Percentiles rank a stretch among this genome's conserved stretches.
Evolutionary conservation across 192 early-diverging fungal genomes (phyloP).

Genomic region (Phycomyces blakesleeanus): DNA sequence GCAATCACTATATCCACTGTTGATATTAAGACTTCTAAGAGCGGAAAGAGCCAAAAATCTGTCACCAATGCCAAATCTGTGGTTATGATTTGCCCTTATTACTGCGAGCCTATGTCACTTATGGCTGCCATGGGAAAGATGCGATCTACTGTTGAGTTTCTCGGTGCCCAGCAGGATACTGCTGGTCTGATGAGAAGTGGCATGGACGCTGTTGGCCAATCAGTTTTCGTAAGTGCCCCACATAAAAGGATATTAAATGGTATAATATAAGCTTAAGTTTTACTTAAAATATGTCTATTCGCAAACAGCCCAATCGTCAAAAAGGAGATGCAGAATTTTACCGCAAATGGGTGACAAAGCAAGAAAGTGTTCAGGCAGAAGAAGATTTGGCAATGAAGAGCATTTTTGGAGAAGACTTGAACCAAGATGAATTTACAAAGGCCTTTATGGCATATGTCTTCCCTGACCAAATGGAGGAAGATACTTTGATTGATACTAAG

Average conservation of each 20-base stretch:
- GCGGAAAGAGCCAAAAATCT: slow-evolving; percentile 1
- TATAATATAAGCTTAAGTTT: too few species aligned
- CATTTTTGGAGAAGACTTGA: slow-evolving; percentile 21
- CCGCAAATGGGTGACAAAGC: slow-evolving; percentile 20
- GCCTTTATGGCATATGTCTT: slow-evolving; percentile 35
- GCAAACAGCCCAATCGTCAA: not conserved
- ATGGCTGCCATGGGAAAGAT: slow-evolving; percentile 50
- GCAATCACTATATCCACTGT: slow-evolving; percentile 35
- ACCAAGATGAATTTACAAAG: slow-evolving; percentile 25
- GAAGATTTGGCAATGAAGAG: slow-evolving; percentile 23
- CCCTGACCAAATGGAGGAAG: slow-evolving; percentile 10
- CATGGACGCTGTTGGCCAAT: slow-evolving; percentile 8
- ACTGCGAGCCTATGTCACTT: slow-evolving; percentile 47
- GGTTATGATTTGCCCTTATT: slow-evolving; percentile 42
- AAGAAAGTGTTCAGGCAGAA: slow-evolving; percentile 22
- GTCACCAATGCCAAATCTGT: slow-evolving; percentile 27
- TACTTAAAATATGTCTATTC: too few species aligned
- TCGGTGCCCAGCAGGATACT: slow-evolving; percentile 16
- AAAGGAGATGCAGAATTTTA: slow-evolving; percentile 5
- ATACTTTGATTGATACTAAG: not conserved
- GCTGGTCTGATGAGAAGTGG: slow-evolving; percentile 24
- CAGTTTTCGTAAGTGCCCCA: not conserved
- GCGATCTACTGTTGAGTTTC: slow-evolving; percentile 34
- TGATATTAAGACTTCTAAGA: slow-evolving; percentile 20
- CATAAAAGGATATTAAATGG: too few species aligned